phyloP scores from a whole-genome alignment of 1,139 yeast species.

The Starmera stellimalicola region DNA sequence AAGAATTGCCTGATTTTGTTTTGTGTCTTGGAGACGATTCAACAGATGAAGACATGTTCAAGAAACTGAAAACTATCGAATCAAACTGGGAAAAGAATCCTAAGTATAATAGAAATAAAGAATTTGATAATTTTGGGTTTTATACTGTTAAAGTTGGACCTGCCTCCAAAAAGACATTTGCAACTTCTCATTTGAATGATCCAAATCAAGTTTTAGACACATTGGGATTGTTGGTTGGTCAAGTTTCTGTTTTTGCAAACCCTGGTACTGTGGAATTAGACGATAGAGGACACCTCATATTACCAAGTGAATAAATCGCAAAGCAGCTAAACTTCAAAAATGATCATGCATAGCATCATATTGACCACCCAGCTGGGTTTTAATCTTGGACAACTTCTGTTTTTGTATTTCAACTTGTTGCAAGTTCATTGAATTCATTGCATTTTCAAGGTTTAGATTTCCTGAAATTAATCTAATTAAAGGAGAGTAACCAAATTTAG shows the following conservation, averaged over 20 bases:
- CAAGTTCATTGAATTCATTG: constrained; percentile 14
- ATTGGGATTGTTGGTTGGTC: constrained; percentile 68
- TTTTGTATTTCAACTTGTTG: constrained; percentile 16
- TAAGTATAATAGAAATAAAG: constrained; percentile 28
- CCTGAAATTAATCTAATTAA: constrained; percentile 16
- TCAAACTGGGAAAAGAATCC: constrained; percentile 27
- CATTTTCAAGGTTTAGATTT: constrained; percentile 12
- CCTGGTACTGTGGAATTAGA: constrained; percentile 69
- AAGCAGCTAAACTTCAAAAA: not conserved
- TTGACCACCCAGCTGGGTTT: not conserved
- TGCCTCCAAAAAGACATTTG: constrained; percentile 80
- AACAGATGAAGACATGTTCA: constrained; percentile 97
- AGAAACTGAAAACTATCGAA: constrained; percentile 56
- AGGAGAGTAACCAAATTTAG: constrained; percentile 16
- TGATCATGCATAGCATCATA: not conserved
- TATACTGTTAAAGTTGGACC: constrained; percentile 95
- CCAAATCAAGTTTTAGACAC: constrained; percentile 84
- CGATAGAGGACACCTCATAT: constrained; percentile 54
- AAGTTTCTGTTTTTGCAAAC: constrained; percentile 64
- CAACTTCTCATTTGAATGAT: constrained; percentile 79
- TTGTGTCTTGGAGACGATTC: constrained; percentile 91
- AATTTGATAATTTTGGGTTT: constrained; percentile 49
- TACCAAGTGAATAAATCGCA: not conserved
- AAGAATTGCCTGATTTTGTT: constrained; percentile 68
- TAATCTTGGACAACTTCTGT: constrained; percentile 12